Evolutionary conservation across 495 filamentous ascomycete species (phyloP).

Genomic region (Parachaetomium inaequale): DNA sequence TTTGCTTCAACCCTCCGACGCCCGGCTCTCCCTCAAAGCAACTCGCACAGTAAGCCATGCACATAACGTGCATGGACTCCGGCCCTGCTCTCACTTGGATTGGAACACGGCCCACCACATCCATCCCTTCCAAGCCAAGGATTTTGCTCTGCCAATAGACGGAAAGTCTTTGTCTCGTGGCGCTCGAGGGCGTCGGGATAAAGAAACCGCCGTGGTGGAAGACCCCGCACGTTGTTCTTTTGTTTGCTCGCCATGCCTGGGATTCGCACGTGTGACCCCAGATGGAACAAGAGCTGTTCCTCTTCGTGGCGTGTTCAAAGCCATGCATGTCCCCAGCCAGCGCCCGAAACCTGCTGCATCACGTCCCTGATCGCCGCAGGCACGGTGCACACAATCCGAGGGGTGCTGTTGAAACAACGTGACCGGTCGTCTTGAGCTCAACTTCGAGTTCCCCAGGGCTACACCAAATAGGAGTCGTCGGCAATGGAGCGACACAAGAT

Average conservation of each 20-base stretch:
- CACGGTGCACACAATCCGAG: neutral
- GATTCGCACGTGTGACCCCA: neutral
- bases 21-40: neutral
- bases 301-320: neutral
- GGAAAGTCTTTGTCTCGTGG: neutral
- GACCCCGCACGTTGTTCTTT: neutral
- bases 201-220: neutral
- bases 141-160: neutral
- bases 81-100: too few species aligned
- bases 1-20: too few species aligned
- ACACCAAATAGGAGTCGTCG: neutral
- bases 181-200: neutral
- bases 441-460: neutral
- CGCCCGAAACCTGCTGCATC: neutral
- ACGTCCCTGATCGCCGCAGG: neutral
- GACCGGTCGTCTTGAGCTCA: neutral
- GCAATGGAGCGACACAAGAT: conserved; percentile 11
- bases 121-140: neutral
- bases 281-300: neutral
- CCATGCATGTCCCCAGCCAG: neutral
- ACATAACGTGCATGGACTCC: neutral
- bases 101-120: neutral
- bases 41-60: neutral
- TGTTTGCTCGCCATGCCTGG: neutral
- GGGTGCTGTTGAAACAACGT: neutral